Percentiles rank a stretch among this genome's conserved stretches.
Evolutionary conservation across 2,329 filamentous ascomycete species (phyloP).

Genomic region (Epichloe uncinata): DNA sequence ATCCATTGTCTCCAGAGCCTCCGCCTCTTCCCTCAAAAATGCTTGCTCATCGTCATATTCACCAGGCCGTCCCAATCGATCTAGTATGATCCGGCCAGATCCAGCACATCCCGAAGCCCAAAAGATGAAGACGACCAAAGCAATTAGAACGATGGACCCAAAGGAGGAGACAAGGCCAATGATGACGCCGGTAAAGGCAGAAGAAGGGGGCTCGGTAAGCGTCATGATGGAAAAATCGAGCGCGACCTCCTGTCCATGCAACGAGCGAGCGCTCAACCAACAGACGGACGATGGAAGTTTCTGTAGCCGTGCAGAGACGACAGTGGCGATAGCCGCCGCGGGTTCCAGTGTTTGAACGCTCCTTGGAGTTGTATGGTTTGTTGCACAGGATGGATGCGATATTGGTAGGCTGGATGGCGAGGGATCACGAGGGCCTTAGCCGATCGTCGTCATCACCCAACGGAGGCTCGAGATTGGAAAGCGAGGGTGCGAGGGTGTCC

Average conservation of each 20-base stretch:
- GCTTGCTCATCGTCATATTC: constrained; percentile 98
- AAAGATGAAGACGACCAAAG: constrained; percentile 83
- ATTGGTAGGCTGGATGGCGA: not conserved
- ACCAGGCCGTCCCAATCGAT: constrained; percentile 82
- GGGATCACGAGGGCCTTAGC: not conserved
- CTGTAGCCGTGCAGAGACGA: not conserved
- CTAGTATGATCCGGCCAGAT: constrained; percentile 79
- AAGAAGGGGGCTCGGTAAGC: constrained; percentile 24
- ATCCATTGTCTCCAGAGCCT: constrained; percentile 91
- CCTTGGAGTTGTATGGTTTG: not conserved
- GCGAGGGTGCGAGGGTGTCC: not conserved
- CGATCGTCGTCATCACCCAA: constrained; percentile 1
- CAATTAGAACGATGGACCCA: constrained; percentile 76
- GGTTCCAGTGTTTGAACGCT: not conserved
- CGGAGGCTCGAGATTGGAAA: not conserved
- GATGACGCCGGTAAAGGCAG: constrained; percentile 61
- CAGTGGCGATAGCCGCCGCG: constrained; percentile 1
- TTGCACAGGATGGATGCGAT: not conserved
- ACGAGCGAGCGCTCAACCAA: not conserved
- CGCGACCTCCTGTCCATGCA: constrained; percentile 1
- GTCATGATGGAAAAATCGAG: constrained; percentile 9
- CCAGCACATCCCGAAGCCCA: constrained; percentile 57
- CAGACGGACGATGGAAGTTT: not conserved
- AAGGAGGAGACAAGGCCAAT: constrained; percentile 93
- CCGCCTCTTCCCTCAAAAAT: constrained; percentile 84